phyloP scores from a whole-genome alignment of 345 rosid genomes.

The Passiflora organensis region DNA sequence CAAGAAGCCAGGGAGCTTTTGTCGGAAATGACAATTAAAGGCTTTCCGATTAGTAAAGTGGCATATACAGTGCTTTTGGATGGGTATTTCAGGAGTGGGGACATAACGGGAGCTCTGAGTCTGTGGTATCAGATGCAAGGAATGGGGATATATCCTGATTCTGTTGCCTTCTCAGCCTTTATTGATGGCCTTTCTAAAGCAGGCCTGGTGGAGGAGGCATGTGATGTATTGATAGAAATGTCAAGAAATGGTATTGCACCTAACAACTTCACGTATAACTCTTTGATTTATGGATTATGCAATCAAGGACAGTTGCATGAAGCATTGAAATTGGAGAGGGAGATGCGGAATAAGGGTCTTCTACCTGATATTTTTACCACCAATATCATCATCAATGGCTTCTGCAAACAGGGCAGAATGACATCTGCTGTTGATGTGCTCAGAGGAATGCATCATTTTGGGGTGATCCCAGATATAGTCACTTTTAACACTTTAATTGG shows the following conservation, averaged over 20 bases:
- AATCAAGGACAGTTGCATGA: conserved; percentile 40
- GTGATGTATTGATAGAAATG: conserved; percentile 49
- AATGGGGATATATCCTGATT: conserved; percentile 50
- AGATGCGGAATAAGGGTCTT: conserved; percentile 57
- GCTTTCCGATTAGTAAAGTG: conserved; percentile 41
- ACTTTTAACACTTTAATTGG: conserved; percentile 66
- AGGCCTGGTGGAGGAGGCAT: conserved; percentile 59
- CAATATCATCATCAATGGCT: conserved; percentile 60
- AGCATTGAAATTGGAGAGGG: conserved; percentile 50
- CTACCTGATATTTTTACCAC: conserved; percentile 52
- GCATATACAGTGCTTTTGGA: conserved; percentile 65
- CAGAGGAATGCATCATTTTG: conserved; percentile 38
- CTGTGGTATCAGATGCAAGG: conserved; percentile 61
- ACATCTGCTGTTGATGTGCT: conserved; percentile 42
- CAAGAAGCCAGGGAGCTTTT: conserved; percentile 49
- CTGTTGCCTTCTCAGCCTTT: conserved; percentile 58
- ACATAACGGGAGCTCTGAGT: conserved; percentile 41
- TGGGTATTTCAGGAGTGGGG: conserved; percentile 52
- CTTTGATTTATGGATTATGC: conserved; percentile 61
- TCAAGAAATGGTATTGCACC: conserved; percentile 46
- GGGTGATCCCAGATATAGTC: conserved; percentile 56
- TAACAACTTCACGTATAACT: conserved; percentile 60
- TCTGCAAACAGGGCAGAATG: conserved; percentile 52
- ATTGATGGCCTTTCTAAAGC: conserved; percentile 61
- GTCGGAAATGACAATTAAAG: conserved; percentile 43